phyloP scores from a whole-genome alignment of 805 yeast genomes.

The Ogataea trehalophila region DNA sequence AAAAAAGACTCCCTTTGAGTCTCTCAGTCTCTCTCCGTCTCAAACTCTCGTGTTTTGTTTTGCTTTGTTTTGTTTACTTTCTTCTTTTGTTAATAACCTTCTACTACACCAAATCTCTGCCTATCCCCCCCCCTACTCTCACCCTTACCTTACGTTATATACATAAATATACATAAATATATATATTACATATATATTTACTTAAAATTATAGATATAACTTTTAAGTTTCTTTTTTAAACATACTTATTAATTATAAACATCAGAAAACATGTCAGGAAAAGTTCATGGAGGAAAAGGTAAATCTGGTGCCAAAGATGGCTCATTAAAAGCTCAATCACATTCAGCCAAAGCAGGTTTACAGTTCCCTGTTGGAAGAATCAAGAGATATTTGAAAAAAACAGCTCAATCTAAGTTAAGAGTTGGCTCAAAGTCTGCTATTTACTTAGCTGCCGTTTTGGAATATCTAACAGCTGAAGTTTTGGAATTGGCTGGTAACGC shows the following conservation, averaged over 20 bases:
- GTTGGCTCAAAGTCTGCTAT: constrained; percentile 81
- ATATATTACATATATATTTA: not conserved
- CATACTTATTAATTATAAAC: not conserved
- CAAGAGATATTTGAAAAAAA: constrained; percentile 89
- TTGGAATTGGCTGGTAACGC: constrained; percentile 98
- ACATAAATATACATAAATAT: no score
- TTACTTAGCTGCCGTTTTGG: constrained; percentile 91
- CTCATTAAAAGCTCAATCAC: constrained; percentile 61
- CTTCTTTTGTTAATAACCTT: no score
- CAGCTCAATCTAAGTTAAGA: constrained; percentile 72
- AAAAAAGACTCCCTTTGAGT: no score
- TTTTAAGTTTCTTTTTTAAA: no score
- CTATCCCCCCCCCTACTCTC: no score
- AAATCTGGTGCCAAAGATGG: constrained; percentile 78
- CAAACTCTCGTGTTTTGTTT: no score
- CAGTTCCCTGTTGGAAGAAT: constrained; percentile 99
- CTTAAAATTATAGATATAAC: not conserved
- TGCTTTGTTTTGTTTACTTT: no score
- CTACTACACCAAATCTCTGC: no score
- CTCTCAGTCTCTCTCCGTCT: no score
- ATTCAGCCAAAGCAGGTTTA: constrained; percentile 90
- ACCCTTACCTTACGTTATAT: no score
- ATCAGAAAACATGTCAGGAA: constrained; percentile 80
- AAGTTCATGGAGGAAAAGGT: constrained; percentile 87
- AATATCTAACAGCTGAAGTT: constrained; percentile 94